These are phyloP conservation scores for Eragrostis tef DNA, from an alignment of 202 grass and related monocot species.

Conservation along the genomic window DNA sequence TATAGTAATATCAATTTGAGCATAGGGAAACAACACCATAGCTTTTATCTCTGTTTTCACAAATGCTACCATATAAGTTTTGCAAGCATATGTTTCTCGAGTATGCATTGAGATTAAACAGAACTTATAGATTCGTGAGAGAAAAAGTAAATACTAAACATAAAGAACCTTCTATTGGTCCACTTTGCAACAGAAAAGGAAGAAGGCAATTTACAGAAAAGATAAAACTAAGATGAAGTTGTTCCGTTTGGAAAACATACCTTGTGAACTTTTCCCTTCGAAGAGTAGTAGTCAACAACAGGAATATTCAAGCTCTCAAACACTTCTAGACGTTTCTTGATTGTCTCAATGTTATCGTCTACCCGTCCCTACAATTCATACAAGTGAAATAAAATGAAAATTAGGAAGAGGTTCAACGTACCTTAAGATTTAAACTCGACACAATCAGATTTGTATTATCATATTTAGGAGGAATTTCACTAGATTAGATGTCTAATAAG, in stretches of 20 bases:
- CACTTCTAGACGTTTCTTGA: slow-evolving; percentile 85
- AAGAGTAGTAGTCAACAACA: slow-evolving; percentile 86
- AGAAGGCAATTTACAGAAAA: slow-evolving; percentile 6
- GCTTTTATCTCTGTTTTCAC: not conserved
- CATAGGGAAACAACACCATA: not conserved
- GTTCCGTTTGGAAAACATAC: slow-evolving; percentile 46
- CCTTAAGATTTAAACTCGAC: not conserved
- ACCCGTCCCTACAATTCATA: slow-evolving; percentile 69
- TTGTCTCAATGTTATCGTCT: slow-evolving; percentile 95
- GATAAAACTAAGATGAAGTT: slow-evolving; percentile 19
- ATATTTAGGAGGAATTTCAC: not conserved
- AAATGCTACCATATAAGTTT: slow-evolving; percentile 14
- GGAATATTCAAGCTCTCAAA: slow-evolving; percentile 91
- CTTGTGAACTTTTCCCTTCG: slow-evolving; percentile 83
- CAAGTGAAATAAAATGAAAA: slow-evolving; percentile 31
- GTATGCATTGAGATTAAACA: not conserved
- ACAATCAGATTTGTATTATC: not conserved
- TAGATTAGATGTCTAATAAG: not conserved
- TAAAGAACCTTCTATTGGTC: not conserved
- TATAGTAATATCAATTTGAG: not conserved
- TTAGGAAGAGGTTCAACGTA: not conserved
- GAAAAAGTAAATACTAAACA: not conserved
- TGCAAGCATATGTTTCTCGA: slow-evolving; percentile 13
- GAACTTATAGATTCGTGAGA: not conserved
- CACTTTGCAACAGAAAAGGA: slow-evolving; percentile 12